Percentiles rank a stretch among this genome's conserved stretches.
These are phyloP conservation scores for Brassica balearica DNA, from an alignment of 441 rosid species.

Conservation along the genomic window DNA sequence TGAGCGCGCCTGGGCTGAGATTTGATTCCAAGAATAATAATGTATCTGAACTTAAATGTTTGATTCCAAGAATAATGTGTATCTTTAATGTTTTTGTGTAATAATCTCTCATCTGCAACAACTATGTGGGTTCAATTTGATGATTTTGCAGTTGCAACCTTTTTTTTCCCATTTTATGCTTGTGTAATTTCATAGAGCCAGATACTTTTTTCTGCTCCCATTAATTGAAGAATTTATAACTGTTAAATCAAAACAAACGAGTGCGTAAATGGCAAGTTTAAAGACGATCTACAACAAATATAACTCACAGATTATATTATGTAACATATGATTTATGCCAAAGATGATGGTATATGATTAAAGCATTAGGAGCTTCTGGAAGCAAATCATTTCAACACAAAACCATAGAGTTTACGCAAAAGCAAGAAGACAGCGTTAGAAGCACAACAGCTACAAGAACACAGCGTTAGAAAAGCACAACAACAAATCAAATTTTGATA, in stretches of 20 bases:
- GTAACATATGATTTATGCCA: too few relatives aligned
- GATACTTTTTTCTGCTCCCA: too few relatives aligned
- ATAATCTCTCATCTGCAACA: background rate
- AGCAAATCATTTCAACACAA: background rate
- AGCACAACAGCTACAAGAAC: too few relatives aligned
- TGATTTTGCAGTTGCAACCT: background rate
- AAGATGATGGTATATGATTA: background rate
- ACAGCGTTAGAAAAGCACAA: background rate
- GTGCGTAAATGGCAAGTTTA: too few relatives aligned
- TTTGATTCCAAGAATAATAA: too few relatives aligned
- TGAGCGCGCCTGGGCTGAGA: too few relatives aligned
- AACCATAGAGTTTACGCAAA: background rate
- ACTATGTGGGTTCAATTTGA: background rate
- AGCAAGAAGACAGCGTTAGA: background rate
- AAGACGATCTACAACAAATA: too few relatives aligned
- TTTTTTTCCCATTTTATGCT: background rate
- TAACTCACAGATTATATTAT: too few relatives aligned
- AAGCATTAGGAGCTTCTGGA: background rate
- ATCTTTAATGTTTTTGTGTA: background rate
- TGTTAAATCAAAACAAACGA: too few relatives aligned
- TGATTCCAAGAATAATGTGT: too few relatives aligned
- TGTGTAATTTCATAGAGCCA: background rate
- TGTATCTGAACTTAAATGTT: background rate
- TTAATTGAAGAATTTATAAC: too few relatives aligned
- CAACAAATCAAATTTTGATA: background rate